Evolutionary conservation across 2,329 filamentous ascomycete genomes (phyloP).

Genomic region (Aspergillus clavatus): DNA sequence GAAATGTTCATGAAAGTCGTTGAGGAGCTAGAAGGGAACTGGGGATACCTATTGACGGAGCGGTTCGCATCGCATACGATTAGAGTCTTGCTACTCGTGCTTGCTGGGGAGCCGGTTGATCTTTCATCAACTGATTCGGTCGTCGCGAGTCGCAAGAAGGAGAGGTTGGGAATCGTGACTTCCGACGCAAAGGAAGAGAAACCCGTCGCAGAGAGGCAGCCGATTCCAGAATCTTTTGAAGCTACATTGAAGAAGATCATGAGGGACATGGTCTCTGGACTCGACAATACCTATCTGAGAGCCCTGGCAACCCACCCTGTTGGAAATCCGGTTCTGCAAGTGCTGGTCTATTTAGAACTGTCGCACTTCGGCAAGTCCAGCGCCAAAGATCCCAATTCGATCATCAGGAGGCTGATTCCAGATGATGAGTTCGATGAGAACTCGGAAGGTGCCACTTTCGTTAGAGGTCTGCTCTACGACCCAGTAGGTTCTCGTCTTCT

Average conservation of each 20-base stretch:
- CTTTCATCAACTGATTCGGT: slow-evolving; percentile 64
- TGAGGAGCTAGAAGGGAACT: slow-evolving; percentile 79
- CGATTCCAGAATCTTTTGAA: slow-evolving; percentile 74
- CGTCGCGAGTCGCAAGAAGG: slow-evolving; percentile 90
- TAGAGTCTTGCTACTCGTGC: slow-evolving; percentile 75
- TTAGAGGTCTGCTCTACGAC: slow-evolving; percentile 85
- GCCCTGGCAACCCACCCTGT: slow-evolving; percentile 83
- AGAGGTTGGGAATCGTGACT: slow-evolving; percentile 63
- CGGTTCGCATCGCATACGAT: slow-evolving; percentile 86
- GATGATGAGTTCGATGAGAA: slow-evolving; percentile 71
- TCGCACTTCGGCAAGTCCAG: slow-evolving; percentile 64
- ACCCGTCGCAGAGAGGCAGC: slow-evolving; percentile 42
- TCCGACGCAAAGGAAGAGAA: slow-evolving; percentile 49
- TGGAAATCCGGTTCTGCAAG: slow-evolving; percentile 87
- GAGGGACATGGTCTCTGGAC: slow-evolving; percentile 63
- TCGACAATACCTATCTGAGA: slow-evolving; percentile 75
- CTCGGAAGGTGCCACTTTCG: slow-evolving; percentile 70
- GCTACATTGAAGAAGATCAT: slow-evolving; percentile 78
- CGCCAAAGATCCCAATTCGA: slow-evolving; percentile 59
- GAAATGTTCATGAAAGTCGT: slow-evolving; percentile 76
- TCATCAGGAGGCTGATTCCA: slow-evolving; percentile 73
- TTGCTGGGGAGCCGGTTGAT: slow-evolving; percentile 77
- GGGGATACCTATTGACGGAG: slow-evolving; percentile 81
- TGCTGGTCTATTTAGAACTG: slow-evolving; percentile 82
- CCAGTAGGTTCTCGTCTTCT: slow-evolving; percentile 83